phyloP scores from a whole-genome alignment of 345 rosid species.

The Triadica sebifera region DNA sequence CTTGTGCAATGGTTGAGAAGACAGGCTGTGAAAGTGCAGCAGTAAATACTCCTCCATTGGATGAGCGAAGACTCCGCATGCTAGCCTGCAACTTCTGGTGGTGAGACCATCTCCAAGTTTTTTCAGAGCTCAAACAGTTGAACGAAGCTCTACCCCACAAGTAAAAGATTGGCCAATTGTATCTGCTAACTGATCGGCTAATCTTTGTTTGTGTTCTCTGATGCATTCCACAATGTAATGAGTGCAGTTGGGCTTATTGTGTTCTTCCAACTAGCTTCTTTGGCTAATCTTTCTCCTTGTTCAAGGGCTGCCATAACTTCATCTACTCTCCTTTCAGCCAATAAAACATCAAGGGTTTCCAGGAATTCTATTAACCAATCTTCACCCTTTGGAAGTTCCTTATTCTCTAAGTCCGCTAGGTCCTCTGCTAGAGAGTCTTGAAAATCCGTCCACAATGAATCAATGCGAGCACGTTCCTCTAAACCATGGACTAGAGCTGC shows the following conservation, averaged over 20 bases:
- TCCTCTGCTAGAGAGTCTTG: constrained; percentile 54
- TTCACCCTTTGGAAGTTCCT: constrained; percentile 48
- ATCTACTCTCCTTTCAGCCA: constrained; percentile 78
- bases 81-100: constrained; percentile 51
- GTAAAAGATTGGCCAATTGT: constrained; percentile 62
- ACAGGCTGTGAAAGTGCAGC: constrained; percentile 68
- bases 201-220: constrained; percentile 55
- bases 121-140: constrained; percentile 64
- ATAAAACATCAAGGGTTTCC: constrained; percentile 71
- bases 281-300: constrained; percentile 56
- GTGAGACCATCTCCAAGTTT: constrained; percentile 82
- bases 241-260: constrained; percentile 44
- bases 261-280: constrained; percentile 40
- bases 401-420: constrained; percentile 32
- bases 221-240: constrained; percentile 46
- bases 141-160: constrained; percentile 64
- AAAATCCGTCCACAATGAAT: constrained; percentile 45
- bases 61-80: constrained; percentile 52
- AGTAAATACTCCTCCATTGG: constrained; percentile 59
- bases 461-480: constrained; percentile 58
- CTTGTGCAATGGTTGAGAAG: constrained; percentile 80
- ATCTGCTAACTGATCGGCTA: constrained; percentile 75
- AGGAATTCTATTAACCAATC: constrained; percentile 58
- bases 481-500: constrained; percentile 77
- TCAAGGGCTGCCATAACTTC: constrained; percentile 76